Evolutionary conservation across 192 early-diverging fungal genomes (phyloP).

Genomic region (Backusella liffmaniae): DNA sequence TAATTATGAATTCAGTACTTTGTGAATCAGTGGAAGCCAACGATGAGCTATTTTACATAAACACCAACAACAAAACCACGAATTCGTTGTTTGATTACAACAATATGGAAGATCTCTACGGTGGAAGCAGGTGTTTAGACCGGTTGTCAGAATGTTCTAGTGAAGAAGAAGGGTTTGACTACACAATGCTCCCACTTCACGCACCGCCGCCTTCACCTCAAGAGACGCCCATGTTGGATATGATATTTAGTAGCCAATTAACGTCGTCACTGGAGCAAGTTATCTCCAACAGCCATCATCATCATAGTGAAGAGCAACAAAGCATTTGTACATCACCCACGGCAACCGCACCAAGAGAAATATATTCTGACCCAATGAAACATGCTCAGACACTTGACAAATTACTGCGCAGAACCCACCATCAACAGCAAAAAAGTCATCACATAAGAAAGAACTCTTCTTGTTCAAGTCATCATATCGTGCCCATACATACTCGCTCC

Average conservation of each 20-base stretch:
- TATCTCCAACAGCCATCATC: not conserved
- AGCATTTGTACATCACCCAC: not conserved
- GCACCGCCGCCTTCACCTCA: slow-evolving; percentile 35
- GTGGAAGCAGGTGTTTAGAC: not conserved
- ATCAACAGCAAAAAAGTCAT: slow-evolving; percentile 14
- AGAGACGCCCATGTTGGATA: slow-evolving; percentile 30
- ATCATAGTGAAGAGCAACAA: not conserved
- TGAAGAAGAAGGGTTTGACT: slow-evolving; percentile 24
- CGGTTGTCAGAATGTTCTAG: slow-evolving; percentile 15
- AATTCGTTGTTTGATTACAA: slow-evolving; percentile 1
- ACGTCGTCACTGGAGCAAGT: slow-evolving; percentile 13
- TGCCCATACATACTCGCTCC: not conserved
- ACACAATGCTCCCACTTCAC: slow-evolving; percentile 8
- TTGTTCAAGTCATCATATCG: not conserved
- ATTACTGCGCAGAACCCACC: slow-evolving; percentile 10
- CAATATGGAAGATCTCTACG: slow-evolving; percentile 7
- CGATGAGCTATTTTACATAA: slow-evolving; percentile 11
- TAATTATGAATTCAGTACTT: not conserved
- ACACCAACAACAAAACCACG: not conserved
- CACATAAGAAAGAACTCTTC: slow-evolving; percentile 7
- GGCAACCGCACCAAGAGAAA: not conserved
- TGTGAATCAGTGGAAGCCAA: not conserved
- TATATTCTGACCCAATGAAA: slow-evolving; percentile 4
- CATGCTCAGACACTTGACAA: slow-evolving; percentile 31
- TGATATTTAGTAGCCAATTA: slow-evolving; percentile 18